Conservation (phyloP, 371 early-diverging fungal genomes). For the Parasitella parasitica region DNA sequence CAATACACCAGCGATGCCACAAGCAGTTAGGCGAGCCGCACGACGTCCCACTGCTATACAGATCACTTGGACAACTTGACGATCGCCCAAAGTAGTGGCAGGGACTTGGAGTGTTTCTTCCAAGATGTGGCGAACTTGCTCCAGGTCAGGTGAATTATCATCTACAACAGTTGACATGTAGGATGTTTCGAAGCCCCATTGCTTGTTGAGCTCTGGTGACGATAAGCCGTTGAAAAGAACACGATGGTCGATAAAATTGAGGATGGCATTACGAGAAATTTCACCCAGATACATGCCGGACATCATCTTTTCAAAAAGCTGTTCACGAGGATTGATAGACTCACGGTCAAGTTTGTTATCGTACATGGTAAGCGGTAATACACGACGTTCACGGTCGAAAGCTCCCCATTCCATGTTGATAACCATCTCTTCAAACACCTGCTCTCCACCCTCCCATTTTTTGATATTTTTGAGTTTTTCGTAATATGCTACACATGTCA, state of each 20-base stretch:
- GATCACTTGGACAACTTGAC: conserved; percentile 75
- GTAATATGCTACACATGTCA: conserved; percentile 61
- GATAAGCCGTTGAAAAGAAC: conserved; percentile 54
- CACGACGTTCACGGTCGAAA: conserved; percentile 75
- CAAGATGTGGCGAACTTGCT: conserved; percentile 69
- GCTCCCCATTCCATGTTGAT: conserved; percentile 86
- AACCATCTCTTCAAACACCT: conserved; percentile 51
- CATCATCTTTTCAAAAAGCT: conserved; percentile 94
- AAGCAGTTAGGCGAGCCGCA: conserved; percentile 83
- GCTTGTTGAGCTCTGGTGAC: conserved; percentile 64
- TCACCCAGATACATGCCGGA: conserved; percentile 97
- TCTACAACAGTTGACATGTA: conserved; percentile 87
- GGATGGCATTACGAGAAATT: conserved; percentile 62
- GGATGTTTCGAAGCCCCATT: conserved; percentile 84
- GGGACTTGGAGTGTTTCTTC: conserved; percentile 69
- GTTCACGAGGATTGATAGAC: conserved; percentile 77
- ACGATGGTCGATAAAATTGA: conserved; percentile 60
- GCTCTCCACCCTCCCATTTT: conserved; percentile 57
- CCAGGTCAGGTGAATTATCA: conserved; percentile 67
- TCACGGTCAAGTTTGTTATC: conserved; percentile 85
- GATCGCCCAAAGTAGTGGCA: conserved; percentile 73
- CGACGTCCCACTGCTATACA: conserved; percentile 81
- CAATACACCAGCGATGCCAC: conserved; percentile 65
- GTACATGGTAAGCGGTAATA: conserved; percentile 82
- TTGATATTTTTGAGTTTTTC: conserved; percentile 68